Evolutionary conservation across 2,329 filamentous ascomycete species (phyloP).

Genomic region (Exophiala bonariae): DNA sequence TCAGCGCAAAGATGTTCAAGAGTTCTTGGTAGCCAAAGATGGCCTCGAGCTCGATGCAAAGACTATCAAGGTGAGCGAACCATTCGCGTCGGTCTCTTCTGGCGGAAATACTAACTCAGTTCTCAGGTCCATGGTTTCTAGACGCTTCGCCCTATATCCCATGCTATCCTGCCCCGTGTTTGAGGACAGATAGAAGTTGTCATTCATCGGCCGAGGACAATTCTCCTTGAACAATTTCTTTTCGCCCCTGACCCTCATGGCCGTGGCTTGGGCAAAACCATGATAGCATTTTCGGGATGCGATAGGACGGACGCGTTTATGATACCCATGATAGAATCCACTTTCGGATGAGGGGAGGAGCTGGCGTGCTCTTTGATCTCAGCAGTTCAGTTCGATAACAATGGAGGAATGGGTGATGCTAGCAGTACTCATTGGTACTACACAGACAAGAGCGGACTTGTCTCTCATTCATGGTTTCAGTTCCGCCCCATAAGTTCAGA

Average conservation of each 20-base stretch:
- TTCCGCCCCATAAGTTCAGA: neutral
- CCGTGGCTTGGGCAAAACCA: constrained; percentile 20
- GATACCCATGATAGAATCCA: constrained; percentile 28
- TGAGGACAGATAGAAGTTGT: constrained; percentile 39
- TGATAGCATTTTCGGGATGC: constrained; percentile 27
- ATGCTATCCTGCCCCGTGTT: constrained; percentile 43
- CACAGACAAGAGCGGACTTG: constrained; percentile 6
- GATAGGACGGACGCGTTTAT: constrained; percentile 24
- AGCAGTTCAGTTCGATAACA: too few species aligned
- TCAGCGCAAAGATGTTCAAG: constrained; percentile 97
- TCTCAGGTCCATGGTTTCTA: constrained; percentile 54
- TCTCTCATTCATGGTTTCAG: constrained; percentile 13
- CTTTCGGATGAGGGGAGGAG: constrained; percentile 15
- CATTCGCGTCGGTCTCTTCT: constrained; percentile 10
- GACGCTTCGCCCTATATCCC: constrained; percentile 41
- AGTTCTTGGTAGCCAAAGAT: constrained; percentile 93
- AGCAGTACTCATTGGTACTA: neutral
- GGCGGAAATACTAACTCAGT: constrained; percentile 3
- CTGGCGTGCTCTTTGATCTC: neutral
- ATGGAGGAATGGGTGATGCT: constrained; percentile 1
- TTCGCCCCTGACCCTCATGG: constrained; percentile 21
- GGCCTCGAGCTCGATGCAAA: constrained; percentile 92
- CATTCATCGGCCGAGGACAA: constrained; percentile 16
- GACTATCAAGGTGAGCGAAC: constrained; percentile 78
- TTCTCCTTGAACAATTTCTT: constrained; percentile 20